phyloP scores from a whole-genome alignment of 768 basidiomycete genomes.

The Lactarius trivialis region DNA sequence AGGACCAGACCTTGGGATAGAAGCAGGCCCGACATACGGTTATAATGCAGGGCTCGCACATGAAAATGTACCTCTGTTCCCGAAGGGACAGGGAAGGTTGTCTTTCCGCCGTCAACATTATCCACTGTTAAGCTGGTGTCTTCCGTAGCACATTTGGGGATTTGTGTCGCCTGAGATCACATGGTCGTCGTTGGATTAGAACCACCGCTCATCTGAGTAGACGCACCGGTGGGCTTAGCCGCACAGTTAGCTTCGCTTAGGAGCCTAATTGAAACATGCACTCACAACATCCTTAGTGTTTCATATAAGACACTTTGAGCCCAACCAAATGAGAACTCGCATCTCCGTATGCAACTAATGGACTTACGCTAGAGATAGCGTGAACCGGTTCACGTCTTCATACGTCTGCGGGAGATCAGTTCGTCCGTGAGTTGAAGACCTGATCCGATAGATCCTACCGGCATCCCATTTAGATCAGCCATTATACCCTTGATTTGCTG shows the following conservation, averaged over 20 bases:
- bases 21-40: constrained; percentile 33
- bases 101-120: constrained; percentile 35
- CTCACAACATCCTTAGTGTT: constrained; percentile 38
- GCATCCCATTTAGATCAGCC: no score
- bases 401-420: constrained; percentile 20
- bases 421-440: not conserved
- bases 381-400: constrained; percentile 23
- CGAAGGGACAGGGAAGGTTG: constrained; percentile 37
- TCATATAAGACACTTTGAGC: constrained; percentile 43
- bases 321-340: not conserved
- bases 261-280: not conserved
- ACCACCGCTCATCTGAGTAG: not conserved
- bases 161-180: constrained; percentile 34
- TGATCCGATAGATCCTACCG: not conserved
- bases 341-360: not conserved
- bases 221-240: constrained; percentile 11
- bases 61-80: constrained; percentile 36
- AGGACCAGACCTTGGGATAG: not conserved
- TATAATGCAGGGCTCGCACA: constrained; percentile 42
- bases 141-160: constrained; percentile 42
- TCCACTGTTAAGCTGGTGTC: constrained; percentile 37
- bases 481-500: no score
- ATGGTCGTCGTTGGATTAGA: not conserved
- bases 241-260: not conserved
- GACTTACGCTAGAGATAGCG: constrained; percentile 21